Evolutionary conservation across 495 filamentous ascomycete genomes (phyloP), one percentile per base, ranked within the genome.

Genomic region (Neurospora sp.): DNA sequence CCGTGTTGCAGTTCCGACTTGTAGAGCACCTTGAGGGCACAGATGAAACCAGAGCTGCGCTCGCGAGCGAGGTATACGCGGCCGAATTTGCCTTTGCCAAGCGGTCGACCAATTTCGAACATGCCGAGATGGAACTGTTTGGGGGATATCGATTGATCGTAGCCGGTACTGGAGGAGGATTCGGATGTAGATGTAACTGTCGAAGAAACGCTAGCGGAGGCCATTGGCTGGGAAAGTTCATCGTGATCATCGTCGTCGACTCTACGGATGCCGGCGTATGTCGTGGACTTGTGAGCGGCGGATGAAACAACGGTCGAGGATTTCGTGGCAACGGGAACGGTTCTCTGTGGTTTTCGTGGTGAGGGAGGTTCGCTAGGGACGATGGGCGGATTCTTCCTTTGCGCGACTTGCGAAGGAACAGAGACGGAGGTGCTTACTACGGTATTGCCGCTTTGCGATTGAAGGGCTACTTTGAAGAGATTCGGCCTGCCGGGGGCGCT

Each of bases 1-100:
- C 93, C 94, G 77, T 94, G 91, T 79, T 95, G 92, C 71, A 99
- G 85, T 81, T 99, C 96, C 69, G 89, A 92, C 82, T 98, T 98
- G 85, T 98, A 94, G 12, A 98, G 86, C 69, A 98, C 96, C 83
- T 99, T 99, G 71, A 99, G 87, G 9, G 94, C 96, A 83, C 96
- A 99, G 72, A 99, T 93, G 82, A 97, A 99, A 75, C 93, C 92
- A 27, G 89, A 92, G 62, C 88, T 91, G 39, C 94, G 89, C 81
- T 99, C 96, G 73, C 94, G 93, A 62, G 95, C 96, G 3, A 99
- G 89, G 80, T 99, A 99, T 1, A 99, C 96, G 66, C 96, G 89
- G 5, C 96, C 96, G 79, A 98, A 99, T 82, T 99, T 99, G 71
- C 96, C 96, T 81, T 98, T 99, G 10, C 96, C 96, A 6, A 99